Percentiles rank a stretch among this genome's conserved stretches.
phyloP scores from a whole-genome alignment of 2,329 filamentous ascomycete species.

The Fusarium luffae region DNA sequence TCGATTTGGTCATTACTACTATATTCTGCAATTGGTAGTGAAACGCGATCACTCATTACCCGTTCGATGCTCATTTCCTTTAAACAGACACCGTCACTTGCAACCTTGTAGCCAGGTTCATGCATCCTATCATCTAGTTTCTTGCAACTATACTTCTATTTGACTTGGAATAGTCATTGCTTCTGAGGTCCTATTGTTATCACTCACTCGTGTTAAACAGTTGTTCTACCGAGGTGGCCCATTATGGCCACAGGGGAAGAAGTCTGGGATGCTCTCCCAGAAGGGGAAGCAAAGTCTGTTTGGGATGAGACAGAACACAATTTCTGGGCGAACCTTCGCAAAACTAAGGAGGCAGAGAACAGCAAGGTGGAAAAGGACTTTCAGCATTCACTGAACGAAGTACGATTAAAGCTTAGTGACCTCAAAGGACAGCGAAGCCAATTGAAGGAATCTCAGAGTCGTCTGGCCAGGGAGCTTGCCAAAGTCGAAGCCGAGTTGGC shows the following conservation, averaged over 20 bases:
- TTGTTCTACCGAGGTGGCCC: slow-evolving; percentile 3
- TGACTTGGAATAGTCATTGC: not conserved
- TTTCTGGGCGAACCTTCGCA: slow-evolving; percentile 49
- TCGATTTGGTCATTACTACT: slow-evolving; percentile 16
- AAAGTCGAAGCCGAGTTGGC: slow-evolving; percentile 54
- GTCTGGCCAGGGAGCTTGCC: slow-evolving; percentile 48
- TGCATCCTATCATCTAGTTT: slow-evolving; percentile 15
- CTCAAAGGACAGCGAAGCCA: slow-evolving; percentile 46
- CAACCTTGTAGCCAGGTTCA: slow-evolving; percentile 5
- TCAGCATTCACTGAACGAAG: slow-evolving; percentile 41
- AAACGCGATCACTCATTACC: slow-evolving; percentile 8
- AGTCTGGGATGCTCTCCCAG: slow-evolving; percentile 47
- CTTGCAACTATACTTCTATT: not conserved
- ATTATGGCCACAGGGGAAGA: slow-evolving; percentile 41
- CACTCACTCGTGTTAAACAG: not conserved
- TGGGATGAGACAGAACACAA: slow-evolving; percentile 53
- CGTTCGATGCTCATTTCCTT: slow-evolving; percentile 6
- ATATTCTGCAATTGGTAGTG: slow-evolving; percentile 23
- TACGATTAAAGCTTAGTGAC: slow-evolving; percentile 46
- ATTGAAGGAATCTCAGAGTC: slow-evolving; percentile 45
- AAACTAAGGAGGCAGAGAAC: slow-evolving; percentile 40
- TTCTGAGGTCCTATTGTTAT: not conserved
- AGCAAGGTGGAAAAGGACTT: slow-evolving; percentile 43
- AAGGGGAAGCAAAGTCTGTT: slow-evolving; percentile 48
- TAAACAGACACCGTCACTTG: slow-evolving; percentile 14